Conservation (phyloP, 176 grass and related monocot species). For the Urochloa ruziziensis region DNA sequence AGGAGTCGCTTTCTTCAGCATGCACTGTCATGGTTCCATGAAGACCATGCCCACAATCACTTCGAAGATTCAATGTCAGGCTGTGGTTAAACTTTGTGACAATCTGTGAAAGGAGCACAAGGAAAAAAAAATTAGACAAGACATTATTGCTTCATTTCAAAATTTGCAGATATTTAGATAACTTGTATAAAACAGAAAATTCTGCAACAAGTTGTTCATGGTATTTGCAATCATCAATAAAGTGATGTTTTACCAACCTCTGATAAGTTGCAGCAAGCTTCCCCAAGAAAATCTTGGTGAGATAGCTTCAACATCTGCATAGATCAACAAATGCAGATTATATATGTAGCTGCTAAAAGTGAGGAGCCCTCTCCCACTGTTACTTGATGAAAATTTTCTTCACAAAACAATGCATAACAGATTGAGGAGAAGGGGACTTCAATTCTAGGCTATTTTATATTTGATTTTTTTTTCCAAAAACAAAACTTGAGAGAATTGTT, state of each 20-base stretch:
- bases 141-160: background rate
- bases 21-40: conserved; percentile 62
- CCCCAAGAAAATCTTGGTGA: conserved; percentile 86
- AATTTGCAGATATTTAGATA: conserved; percentile 15
- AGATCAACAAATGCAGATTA: conserved; percentile 22
- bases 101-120: conserved; percentile 61
- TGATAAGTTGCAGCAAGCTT: conserved; percentile 72
- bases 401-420: background rate
- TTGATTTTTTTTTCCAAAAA: background rate
- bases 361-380: background rate
- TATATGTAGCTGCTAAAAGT: too few relatives aligned
- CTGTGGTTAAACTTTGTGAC: conserved; percentile 72
- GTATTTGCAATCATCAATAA: conserved; percentile 6
- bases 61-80: conserved; percentile 63
- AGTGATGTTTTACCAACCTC: conserved; percentile 57
- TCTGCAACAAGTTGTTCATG: background rate
- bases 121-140: conserved; percentile 7
- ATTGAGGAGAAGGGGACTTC: conserved; percentile 5
- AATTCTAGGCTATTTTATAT: background rate
- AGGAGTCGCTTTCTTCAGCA: conserved; percentile 80
- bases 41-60: conserved; percentile 31
- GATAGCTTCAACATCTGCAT: conserved; percentile 72
- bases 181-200: background rate
- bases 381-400: background rate
- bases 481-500: conserved; percentile 11